Conservation (phyloP, 257 asterid species). For the Ballota nigra region DNA sequence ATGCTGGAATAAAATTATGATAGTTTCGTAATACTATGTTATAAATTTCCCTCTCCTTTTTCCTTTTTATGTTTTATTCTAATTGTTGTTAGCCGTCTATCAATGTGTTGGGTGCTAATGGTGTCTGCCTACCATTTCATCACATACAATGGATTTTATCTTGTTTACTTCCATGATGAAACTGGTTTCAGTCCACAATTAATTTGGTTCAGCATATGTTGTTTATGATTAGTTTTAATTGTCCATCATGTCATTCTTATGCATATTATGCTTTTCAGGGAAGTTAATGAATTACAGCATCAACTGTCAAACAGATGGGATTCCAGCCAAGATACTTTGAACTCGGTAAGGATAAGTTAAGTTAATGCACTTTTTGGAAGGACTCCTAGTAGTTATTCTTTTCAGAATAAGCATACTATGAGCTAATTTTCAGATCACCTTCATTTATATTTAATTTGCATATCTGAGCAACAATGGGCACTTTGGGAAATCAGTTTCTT, state of each 20-base stretch:
- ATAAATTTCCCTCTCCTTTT: not conserved
- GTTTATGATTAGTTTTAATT: not conserved
- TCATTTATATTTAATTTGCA: not conserved
- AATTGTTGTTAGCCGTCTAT: conserved; percentile 2
- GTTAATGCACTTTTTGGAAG: conserved; percentile 8
- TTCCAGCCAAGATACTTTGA: conserved; percentile 36
- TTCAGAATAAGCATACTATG: not conserved
- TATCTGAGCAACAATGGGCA: conserved; percentile 1
- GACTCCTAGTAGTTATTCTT: conserved; percentile 3
- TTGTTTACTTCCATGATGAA: not conserved
- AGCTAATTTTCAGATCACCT: not conserved
- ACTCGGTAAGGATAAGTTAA: conserved; percentile 40
- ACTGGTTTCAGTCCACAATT: not conserved
- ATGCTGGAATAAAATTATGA: not conserved
- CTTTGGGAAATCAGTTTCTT: conserved; percentile 3
- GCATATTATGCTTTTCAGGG: conserved; percentile 35
- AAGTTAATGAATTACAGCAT: conserved; percentile 44
- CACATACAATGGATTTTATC: not conserved
- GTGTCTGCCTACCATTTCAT: not conserved
- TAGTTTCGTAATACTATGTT: not conserved
- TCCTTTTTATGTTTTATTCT: not conserved
- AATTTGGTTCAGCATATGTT: not conserved
- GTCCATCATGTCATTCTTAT: not conserved
- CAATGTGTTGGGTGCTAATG: not conserved
- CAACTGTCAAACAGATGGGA: conserved; percentile 35